phyloP scores from a whole-genome alignment of 208 protist species.

The Leptomonas pyrrhocoris region DNA sequence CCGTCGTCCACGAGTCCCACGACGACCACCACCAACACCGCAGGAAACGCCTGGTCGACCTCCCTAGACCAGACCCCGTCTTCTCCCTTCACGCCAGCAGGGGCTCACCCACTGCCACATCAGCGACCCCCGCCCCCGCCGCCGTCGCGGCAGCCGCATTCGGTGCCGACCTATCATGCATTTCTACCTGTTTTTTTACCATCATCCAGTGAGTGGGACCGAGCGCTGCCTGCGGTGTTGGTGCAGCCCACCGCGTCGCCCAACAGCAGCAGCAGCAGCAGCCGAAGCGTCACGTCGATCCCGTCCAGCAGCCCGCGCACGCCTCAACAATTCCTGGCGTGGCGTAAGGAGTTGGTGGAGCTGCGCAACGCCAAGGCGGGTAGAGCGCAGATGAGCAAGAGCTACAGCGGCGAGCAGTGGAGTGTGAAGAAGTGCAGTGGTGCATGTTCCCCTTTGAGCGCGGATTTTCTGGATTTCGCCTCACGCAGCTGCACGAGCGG shows the following conservation, averaged over 20 bases:
- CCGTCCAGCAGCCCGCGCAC: slow-evolving; percentile 3
- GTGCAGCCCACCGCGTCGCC: not conserved
- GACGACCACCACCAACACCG: not conserved
- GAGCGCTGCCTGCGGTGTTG: not conserved
- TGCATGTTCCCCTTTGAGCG: too few relatives aligned
- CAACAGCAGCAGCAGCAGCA: not conserved
- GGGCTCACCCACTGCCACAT: slow-evolving; percentile 1
- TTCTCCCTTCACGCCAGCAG: slow-evolving; percentile 9
- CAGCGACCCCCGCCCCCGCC: not conserved
- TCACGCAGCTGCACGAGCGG: too few relatives aligned
- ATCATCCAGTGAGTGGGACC: not conserved
- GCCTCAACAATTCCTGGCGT: slow-evolving; percentile 10
- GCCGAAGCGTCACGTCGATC: not conserved
- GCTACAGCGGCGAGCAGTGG: not conserved
- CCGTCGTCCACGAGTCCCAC: not conserved
- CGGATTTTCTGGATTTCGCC: too few relatives aligned
- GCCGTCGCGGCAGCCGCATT: too few relatives aligned
- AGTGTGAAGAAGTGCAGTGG: too few relatives aligned
- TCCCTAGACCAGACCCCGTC: slow-evolving; percentile 7
- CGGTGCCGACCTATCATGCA: not conserved
- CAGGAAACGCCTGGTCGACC: not conserved
- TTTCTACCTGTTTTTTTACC: not conserved
- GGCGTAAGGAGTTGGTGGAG: slow-evolving; percentile 8
- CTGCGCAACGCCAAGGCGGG: not conserved
- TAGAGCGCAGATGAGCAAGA: not conserved